A percentile compares a stretch with the other conserved stretches of the same genome.
phyloP scores from a whole-genome alignment of 805 yeast genomes.

The Starmerella bacillaris region DNA sequence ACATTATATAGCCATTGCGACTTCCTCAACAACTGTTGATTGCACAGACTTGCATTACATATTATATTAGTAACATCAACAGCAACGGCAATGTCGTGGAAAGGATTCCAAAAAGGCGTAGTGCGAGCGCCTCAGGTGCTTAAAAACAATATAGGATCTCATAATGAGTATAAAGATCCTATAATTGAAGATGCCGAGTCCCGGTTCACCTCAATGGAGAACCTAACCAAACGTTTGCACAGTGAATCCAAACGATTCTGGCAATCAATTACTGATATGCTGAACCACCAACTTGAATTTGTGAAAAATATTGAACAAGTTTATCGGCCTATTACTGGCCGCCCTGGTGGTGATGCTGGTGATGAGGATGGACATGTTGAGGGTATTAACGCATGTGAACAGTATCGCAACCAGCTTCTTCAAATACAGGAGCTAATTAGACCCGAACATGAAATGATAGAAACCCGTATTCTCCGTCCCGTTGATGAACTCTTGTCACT shows the following conservation, averaged over 20 bases:
- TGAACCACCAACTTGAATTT: slow-evolving; percentile 82
- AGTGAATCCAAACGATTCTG: slow-evolving; percentile 83
- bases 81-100: slow-evolving; percentile 17
- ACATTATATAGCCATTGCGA: no score
- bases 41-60: no score
- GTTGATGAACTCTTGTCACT: slow-evolving; percentile 78
- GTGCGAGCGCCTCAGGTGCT: slow-evolving; percentile 68
- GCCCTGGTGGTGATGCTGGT: slow-evolving; percentile 75
- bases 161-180: slow-evolving; percentile 46
- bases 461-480: slow-evolving; percentile 73
- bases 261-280: slow-evolving; percentile 81
- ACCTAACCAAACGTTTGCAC: slow-evolving; percentile 72
- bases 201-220: slow-evolving; percentile 80
- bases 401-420: slow-evolving; percentile 69
- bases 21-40: no score
- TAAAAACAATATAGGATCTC: slow-evolving; percentile 79
- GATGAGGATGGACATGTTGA: slow-evolving; percentile 82
- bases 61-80: no score
- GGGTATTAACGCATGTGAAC: slow-evolving; percentile 87
- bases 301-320: slow-evolving; percentile 91
- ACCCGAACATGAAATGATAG: slow-evolving; percentile 87
- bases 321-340: slow-evolving; percentile 89
- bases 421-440: slow-evolving; percentile 71
- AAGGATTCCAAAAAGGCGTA: slow-evolving; percentile 19
- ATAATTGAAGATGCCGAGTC: slow-evolving; percentile 93